A percentile compares a stretch with the other conserved stretches of the same genome.
Evolutionary conservation across 2,329 filamentous ascomycete genomes (phyloP).

Genomic region (Didymellaceae sp.): DNA sequence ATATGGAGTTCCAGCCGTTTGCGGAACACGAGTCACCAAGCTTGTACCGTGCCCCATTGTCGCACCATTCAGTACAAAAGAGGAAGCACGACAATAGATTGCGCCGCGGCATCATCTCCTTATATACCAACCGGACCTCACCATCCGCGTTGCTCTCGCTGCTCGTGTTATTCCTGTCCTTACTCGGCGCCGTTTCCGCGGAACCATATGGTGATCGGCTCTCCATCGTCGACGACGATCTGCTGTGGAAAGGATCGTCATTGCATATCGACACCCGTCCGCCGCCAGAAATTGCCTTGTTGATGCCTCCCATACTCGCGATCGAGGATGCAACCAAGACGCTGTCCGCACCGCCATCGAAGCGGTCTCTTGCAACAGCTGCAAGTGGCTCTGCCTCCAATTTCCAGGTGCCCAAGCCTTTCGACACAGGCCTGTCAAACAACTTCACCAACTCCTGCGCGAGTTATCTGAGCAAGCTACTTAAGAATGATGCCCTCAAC

Average conservation of each 20-base stretch:
- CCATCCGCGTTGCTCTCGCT: slow-evolving; percentile 33
- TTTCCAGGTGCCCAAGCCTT: slow-evolving; percentile 51
- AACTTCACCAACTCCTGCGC: slow-evolving; percentile 66
- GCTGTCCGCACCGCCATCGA: slow-evolving; percentile 31
- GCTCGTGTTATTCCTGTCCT: slow-evolving; percentile 34
- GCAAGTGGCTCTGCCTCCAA: slow-evolving; percentile 23
- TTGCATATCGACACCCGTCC: slow-evolving; percentile 40
- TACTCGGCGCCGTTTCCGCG: slow-evolving; percentile 36
- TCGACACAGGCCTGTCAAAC: slow-evolving; percentile 57
- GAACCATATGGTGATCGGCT: slow-evolving; percentile 43
- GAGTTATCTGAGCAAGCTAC: slow-evolving; percentile 71
- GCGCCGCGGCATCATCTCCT: slow-evolving; percentile 23
- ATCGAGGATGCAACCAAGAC: slow-evolving; percentile 34
- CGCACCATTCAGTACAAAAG: slow-evolving; percentile 41
- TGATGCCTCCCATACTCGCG: slow-evolving; percentile 43
- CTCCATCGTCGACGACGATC: slow-evolving; percentile 30
- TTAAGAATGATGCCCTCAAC: slow-evolving; percentile 70
- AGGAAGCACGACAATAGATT: slow-evolving; percentile 30
- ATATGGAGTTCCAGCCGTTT: slow-evolving; percentile 24
- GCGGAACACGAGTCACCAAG: slow-evolving; percentile 32
- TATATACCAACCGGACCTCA: slow-evolving; percentile 23
- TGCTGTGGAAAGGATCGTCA: slow-evolving; percentile 40
- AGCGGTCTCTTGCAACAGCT: slow-evolving; percentile 36
- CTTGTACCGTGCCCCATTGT: slow-evolving; percentile 31
- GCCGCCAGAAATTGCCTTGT: slow-evolving; percentile 35